Evolutionary conservation across 257 asterid genomes (phyloP).

Genomic region (Forsythia viridissima): DNA sequence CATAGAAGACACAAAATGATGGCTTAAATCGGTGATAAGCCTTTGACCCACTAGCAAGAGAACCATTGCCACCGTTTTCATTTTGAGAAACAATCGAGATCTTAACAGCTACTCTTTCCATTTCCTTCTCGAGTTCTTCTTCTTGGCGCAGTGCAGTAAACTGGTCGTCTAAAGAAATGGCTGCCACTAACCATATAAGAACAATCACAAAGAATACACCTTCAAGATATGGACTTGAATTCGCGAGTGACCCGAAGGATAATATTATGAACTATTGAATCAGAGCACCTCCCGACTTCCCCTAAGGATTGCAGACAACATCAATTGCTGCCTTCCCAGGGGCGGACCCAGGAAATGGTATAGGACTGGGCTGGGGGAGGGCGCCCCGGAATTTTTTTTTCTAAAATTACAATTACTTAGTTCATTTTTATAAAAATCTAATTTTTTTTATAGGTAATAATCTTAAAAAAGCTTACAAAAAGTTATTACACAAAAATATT

Average conservation of each 20-base stretch:
- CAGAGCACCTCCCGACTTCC: conserved; percentile 95
- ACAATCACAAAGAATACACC: conserved; percentile 84
- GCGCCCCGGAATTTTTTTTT: no score
- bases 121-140: conserved; percentile 92
- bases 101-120: conserved; percentile 67
- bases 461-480: no score
- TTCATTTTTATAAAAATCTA: no score
- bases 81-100: conserved; percentile 54
- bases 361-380: no score
- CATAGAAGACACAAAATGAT: neutral
- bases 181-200: conserved; percentile 87
- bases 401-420: no score
- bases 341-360: no score
- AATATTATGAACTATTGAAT: conserved; percentile 96
- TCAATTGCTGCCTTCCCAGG: conserved; percentile 99
- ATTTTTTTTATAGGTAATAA: no score
- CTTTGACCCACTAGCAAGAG: conserved; percentile 35
- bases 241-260: conserved; percentile 90
- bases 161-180: conserved; percentile 80
- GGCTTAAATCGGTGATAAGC: conserved; percentile 11
- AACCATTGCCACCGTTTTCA: conserved; percentile 42
- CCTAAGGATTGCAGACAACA: conserved; percentile 93
- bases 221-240: conserved; percentile 94
- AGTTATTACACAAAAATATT: no score
- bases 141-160: conserved; percentile 81